phyloP scores from a whole-genome alignment of 176 grass and related monocot species.

The Microstegium vimineum region DNA sequence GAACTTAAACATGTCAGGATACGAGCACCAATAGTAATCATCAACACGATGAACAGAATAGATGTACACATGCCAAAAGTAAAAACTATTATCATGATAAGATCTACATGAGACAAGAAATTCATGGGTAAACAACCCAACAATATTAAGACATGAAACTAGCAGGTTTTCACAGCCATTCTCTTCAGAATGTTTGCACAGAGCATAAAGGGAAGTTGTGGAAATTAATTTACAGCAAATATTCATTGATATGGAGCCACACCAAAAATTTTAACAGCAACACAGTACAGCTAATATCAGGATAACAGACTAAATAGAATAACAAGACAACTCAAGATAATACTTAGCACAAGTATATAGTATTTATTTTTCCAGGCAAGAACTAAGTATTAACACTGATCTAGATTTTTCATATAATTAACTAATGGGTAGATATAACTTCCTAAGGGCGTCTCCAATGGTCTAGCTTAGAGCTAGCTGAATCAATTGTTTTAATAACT shows the following conservation, averaged over 20 bases:
- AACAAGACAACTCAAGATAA: background rate
- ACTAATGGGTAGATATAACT: slow-evolving; percentile 1
- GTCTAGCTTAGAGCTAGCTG: background rate
- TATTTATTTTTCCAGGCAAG: background rate
- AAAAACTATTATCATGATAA: background rate
- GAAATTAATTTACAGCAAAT: background rate
- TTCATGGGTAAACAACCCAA: background rate
- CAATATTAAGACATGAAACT: background rate
- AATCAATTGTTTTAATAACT: background rate
- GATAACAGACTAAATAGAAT: background rate
- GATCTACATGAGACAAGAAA: background rate
- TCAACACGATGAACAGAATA: background rate
- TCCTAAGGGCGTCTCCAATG: background rate
- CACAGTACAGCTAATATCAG: background rate
- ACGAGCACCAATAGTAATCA: background rate
- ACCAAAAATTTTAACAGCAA: background rate
- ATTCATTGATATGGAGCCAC: background rate
- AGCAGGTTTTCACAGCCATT: background rate
- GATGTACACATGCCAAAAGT: background rate
- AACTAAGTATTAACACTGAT: background rate
- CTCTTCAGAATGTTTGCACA: background rate
- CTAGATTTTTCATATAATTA: background rate
- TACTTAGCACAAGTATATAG: background rate
- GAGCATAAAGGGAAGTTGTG: background rate
- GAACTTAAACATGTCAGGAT: slow-evolving; percentile 1